phyloP scores from a whole-genome alignment of 2,329 filamentous ascomycete species.

The Scedosporium apiospermum region DNA sequence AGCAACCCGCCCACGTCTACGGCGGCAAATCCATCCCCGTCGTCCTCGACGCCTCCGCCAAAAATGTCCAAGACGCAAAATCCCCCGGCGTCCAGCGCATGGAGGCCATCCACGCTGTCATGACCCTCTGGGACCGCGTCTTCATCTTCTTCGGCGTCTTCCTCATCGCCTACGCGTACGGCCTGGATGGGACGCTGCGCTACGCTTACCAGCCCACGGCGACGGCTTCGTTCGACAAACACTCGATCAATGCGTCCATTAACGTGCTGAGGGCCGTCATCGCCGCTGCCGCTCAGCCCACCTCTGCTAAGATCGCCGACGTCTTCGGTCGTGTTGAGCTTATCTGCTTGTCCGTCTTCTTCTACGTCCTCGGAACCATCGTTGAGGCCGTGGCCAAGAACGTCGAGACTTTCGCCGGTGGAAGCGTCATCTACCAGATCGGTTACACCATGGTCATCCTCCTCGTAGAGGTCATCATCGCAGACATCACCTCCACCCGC shows the following conservation, averaged over 20 bases:
- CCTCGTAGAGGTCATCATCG: constrained; percentile 54
- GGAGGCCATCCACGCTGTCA: constrained; percentile 43
- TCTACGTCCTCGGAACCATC: constrained; percentile 49
- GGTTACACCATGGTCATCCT: constrained; percentile 54
- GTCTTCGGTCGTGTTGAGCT: constrained; percentile 54
- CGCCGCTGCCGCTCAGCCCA: constrained; percentile 47
- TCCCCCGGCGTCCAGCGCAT: constrained; percentile 50
- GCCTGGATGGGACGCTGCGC: constrained; percentile 48
- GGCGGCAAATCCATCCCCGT: neutral
- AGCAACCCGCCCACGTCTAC: neutral
- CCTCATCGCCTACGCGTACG: constrained; percentile 54
- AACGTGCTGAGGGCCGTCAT: constrained; percentile 49
- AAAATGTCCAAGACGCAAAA: constrained; percentile 14
- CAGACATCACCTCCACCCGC: constrained; percentile 53
- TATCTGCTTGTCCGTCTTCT: constrained; percentile 47
- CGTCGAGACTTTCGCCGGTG: constrained; percentile 43
- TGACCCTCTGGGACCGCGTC: constrained; percentile 41
- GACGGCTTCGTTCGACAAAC: constrained; percentile 36
- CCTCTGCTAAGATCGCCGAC: constrained; percentile 50
- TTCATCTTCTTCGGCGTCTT: constrained; percentile 53
- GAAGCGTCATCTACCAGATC: constrained; percentile 51
- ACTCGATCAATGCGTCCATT: constrained; percentile 48
- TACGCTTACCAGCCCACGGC: constrained; percentile 47
- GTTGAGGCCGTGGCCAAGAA: constrained; percentile 41
- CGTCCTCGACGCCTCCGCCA: neutral